Percentiles rank a stretch among this genome's conserved stretches.
phyloP scores from a whole-genome alignment of 257 asterid genomes.

The Ligustrum vulgare region DNA sequence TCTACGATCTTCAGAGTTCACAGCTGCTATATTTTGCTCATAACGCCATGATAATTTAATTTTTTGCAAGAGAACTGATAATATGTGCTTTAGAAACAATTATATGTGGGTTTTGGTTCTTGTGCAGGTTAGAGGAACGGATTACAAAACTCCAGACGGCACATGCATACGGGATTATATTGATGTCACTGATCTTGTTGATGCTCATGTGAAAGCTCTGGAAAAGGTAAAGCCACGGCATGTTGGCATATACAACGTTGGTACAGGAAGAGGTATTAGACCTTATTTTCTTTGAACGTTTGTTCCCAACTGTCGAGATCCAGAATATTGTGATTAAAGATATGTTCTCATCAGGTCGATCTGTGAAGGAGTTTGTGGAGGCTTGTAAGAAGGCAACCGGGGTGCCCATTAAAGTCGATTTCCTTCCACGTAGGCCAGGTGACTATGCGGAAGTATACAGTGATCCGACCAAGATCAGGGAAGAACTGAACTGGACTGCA shows the following conservation, averaged over 20 bases:
- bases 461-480: slow-evolving; percentile 69
- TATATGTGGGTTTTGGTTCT: neutral
- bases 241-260: slow-evolving; percentile 21
- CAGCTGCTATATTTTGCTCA: neutral
- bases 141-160: slow-evolving; percentile 18
- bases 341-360: slow-evolving; percentile 55
- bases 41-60: neutral
- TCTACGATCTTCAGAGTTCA: neutral
- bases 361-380: slow-evolving; percentile 93
- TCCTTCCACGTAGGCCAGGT: slow-evolving; percentile 87
- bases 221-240: slow-evolving; percentile 15
- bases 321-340: slow-evolving; percentile 8
- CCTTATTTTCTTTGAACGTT: neutral
- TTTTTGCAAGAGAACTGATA: neutral
- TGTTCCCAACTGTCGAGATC: neutral
- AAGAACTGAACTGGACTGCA: slow-evolving; percentile 89
- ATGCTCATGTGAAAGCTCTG: slow-evolving; percentile 24
- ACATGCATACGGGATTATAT: slow-evolving; percentile 23
- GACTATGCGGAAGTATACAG: slow-evolving; percentile 95
- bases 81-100: neutral
- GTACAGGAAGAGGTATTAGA: slow-evolving; percentile 22
- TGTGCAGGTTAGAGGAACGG: slow-evolving; percentile 4
- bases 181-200: slow-evolving; percentile 24
- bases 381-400: slow-evolving; percentile 96
- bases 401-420: slow-evolving; percentile 68